A percentile compares a stretch with the other conserved stretches of the same genome.
Conservation (phyloP, 139 green algal genomes). For the Edaphochlamys debaryana region DNA sequence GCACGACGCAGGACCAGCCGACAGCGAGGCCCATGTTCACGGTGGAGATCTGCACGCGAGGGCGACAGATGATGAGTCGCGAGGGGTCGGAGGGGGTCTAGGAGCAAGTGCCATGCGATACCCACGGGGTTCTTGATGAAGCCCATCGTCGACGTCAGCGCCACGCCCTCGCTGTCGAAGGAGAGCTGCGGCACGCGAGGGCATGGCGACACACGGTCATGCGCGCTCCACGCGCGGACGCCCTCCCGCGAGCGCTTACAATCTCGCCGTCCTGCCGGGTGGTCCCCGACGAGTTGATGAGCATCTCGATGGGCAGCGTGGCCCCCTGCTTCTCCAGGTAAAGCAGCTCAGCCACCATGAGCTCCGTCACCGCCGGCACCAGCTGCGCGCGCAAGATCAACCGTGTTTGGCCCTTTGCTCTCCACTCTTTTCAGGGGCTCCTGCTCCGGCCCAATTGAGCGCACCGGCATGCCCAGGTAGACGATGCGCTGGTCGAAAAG, state of each 20-base stretch:
- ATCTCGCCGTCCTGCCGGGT: conserved; percentile 77
- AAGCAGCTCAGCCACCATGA: conserved; percentile 97
- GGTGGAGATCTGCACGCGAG: conserved; percentile 70
- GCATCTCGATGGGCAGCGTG: conserved; percentile 93
- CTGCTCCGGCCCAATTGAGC: too few relatives aligned
- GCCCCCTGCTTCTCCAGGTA: conserved; percentile 94
- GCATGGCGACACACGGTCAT: conserved; percentile 21
- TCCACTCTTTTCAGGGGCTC: too few relatives aligned
- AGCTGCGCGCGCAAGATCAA: conserved; percentile 73
- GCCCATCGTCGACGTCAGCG: conserved; percentile 92
- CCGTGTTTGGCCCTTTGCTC: neutral
- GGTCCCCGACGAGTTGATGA: conserved; percentile 96
- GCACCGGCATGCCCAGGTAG: conserved; percentile 98
- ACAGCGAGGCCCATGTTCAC: conserved; percentile 89
- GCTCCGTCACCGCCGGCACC: conserved; percentile 97
- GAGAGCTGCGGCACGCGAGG: conserved; percentile 56
- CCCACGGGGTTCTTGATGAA: conserved; percentile 87
- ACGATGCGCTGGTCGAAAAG: conserved; percentile 96
- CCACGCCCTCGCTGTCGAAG: conserved; percentile 96
- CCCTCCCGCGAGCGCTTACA: conserved; percentile 42
- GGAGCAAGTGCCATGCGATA: neutral
- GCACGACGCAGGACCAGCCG: conserved; percentile 93
- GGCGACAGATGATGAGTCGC: neutral
- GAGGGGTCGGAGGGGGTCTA: neutral
- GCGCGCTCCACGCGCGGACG: too few relatives aligned